Evolutionary conservation across 805 yeast genomes (phyloP), one percentile per base, ranked within the genome.

Genomic region (Pichia phayaonensis): DNA sequence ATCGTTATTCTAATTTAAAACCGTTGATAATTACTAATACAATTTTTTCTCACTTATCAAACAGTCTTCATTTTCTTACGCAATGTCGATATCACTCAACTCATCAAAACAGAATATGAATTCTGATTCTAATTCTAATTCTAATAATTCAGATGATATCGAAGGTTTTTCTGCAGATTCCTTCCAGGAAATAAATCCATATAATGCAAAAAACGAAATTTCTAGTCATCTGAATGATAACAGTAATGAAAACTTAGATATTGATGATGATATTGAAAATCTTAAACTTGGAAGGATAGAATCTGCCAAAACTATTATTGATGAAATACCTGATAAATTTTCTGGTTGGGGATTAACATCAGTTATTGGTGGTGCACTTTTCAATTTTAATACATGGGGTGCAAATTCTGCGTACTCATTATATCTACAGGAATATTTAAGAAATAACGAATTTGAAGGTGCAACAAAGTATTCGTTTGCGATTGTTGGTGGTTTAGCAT

Each of bases 301-400:
- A 23, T 47, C 58, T 2, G 38, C 48, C 4, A 46, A 27, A 36
- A 52, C 55, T 13, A 34, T 53, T 18, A 49, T 29, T 31, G 52
- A 53, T 21, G 67, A 57, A 3, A 64, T 68, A 0, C 82, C 83
- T 1, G 90, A 84, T 62, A 83, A 81, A 42, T 89, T 89, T 2
- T 75, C 78, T 50, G 88, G 86, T 2, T 81, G 88, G 85, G 79
- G 83, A 0, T 71, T 82, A 21, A 27, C 59, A 2, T 46, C 61
- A 20, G 75, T 77, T 15, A 53, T 76, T 16, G 78, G 81, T 15
- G 73, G 77, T 4, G 67, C 72, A 27, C 47, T 79, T 4, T 66
- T 80, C 40, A 79, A 80, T 62, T 75, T 80, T 55, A 71, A 76
- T 39, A 77, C 87, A 0, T 85, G 92, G 90, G 94, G 94, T 16